Conservation (phyloP, 2,329 filamentous ascomycete genomes). For the Diaporthe sp. region DNA sequence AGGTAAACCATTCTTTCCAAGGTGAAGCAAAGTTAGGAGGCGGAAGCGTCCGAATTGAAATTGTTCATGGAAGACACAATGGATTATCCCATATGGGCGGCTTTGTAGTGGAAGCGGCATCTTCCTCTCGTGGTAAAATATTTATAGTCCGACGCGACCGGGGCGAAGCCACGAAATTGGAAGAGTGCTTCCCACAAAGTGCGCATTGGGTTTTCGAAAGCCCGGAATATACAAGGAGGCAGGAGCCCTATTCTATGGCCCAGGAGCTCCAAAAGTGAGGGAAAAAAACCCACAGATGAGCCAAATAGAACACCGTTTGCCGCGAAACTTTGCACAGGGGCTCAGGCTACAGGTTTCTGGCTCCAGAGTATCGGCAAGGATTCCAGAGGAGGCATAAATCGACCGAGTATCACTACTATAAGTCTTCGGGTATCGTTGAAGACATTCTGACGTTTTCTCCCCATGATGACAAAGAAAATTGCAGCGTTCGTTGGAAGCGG, state of each 20-base stretch:
- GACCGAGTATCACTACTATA: not conserved
- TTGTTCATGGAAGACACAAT: not conserved
- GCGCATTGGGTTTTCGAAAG: not conserved
- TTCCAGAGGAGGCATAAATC: not conserved
- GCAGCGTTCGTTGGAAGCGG: not conserved
- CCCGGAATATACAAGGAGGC: not conserved
- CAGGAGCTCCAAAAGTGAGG: not conserved
- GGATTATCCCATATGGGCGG: not conserved
- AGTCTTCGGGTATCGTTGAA: not conserved
- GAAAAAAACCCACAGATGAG: not conserved
- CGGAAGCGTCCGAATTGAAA: not conserved
- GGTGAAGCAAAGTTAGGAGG: not conserved
- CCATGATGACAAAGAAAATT: not conserved
- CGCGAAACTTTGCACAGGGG: not conserved
- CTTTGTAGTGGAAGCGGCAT: not conserved
- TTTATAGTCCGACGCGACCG: not conserved
- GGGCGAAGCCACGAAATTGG: not conserved
- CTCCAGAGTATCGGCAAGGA: not conserved
- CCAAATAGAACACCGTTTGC: not conserved
- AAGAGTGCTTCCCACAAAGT: not conserved
- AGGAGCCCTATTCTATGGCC: not conserved
- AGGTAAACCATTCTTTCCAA: not conserved
- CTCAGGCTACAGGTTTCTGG: not conserved
- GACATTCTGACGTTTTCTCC: too few relatives aligned
- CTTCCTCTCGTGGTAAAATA: not conserved